These are phyloP conservation scores for Posidonia australis DNA, from an alignment of 106 monocot genomes.

Conservation along the genomic window DNA sequence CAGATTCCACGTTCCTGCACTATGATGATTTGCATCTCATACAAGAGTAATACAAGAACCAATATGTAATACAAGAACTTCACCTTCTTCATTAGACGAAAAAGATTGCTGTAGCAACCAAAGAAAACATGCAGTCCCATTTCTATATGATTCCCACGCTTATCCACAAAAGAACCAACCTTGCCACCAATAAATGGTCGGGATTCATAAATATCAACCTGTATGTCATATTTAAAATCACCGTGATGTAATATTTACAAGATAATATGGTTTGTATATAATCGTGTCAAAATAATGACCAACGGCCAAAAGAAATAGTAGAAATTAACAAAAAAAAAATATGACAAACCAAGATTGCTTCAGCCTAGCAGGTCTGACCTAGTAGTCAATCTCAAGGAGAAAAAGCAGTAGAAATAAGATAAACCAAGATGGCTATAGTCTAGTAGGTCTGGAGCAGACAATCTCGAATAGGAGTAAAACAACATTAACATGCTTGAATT, in stretches of 20 bases:
- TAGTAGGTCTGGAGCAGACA: too few species aligned
- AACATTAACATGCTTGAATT: too few species aligned
- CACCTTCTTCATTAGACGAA: conserved; percentile 96
- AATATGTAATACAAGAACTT: not conserved
- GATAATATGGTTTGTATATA: not conserved
- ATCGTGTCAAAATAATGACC: too few species aligned
- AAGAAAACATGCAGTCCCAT: conserved; percentile 99
- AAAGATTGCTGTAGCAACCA: conserved; percentile 98
- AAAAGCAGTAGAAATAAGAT: too few species aligned
- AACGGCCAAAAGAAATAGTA: too few species aligned
- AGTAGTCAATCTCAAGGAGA: too few species aligned
- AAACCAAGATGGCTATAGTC: too few species aligned
- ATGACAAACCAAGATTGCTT: too few species aligned
- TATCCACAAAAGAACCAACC: conserved; percentile 95
- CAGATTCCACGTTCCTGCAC: not conserved
- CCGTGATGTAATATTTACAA: not conserved
- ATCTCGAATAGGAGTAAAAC: too few species aligned
- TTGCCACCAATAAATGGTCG: conserved; percentile 87
- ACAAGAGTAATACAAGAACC: not conserved
- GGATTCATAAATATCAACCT: conserved; percentile 96
- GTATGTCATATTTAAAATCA: conserved; percentile 15
- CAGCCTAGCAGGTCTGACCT: too few species aligned
- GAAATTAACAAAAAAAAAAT: too few species aligned
- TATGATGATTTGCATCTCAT: not conserved
- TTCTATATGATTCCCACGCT: conserved; percentile 85